Percentiles rank a stretch among this genome's conserved stretches.
These are phyloP conservation scores for Gracilaria domingensis DNA, from an alignment of 23 red algal genomes.

Conservation along the genomic window DNA sequence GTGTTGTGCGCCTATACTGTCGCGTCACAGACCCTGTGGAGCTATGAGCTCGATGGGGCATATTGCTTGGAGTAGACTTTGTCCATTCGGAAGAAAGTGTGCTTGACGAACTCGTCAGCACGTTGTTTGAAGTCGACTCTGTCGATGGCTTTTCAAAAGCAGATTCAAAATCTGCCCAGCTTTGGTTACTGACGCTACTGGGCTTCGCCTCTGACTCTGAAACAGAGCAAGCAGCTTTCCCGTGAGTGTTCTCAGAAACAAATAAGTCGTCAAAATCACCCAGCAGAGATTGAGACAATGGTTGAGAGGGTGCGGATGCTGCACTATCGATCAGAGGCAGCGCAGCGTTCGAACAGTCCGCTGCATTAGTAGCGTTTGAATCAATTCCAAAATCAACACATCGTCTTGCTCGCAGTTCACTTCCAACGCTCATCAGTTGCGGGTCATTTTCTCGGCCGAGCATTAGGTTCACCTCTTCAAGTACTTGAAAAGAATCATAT, in stretches of 20 bases:
- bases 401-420: conserved; percentile 9
- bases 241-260: neutral
- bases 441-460: conserved; percentile 28
- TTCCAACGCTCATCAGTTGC: neutral
- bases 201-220: neutral
- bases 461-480: conserved; percentile 13
- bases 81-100: neutral
- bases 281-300: neutral
- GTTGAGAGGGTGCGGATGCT: neutral
- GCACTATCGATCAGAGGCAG: neutral
- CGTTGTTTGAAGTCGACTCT: neutral
- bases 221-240: neutral
- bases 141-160: conserved; percentile 20
- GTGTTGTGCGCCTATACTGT: neutral
- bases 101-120: neutral
- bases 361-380: neutral
- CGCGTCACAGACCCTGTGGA: neutral
- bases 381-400: conserved; percentile 29
- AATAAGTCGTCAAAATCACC: conserved; percentile 15
- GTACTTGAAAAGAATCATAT: conserved; percentile 54
- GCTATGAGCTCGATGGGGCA: neutral
- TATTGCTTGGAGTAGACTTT: neutral
- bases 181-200: neutral
- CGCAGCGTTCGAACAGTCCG: neutral
- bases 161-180: conserved; percentile 69